Evolutionary conservation across 2,329 filamentous ascomycete species (phyloP), one percentile per base, ranked within the genome.

Genomic region (Colletotrichum sp.): DNA sequence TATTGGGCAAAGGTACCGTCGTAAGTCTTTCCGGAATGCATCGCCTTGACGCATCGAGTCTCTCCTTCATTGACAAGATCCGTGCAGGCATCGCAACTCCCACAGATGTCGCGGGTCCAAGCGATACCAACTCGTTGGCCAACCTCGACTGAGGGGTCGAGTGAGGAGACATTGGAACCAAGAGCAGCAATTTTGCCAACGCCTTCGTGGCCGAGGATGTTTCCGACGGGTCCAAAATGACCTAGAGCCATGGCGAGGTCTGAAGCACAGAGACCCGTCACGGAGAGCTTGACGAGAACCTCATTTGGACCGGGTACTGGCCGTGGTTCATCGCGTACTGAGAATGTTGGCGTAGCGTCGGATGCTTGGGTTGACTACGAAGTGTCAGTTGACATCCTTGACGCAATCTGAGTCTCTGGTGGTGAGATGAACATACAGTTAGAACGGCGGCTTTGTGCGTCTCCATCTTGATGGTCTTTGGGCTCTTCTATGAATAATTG

Each of bases 121-220:
- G 82, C 83, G 0, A 87, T 79, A 18, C 85, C 86, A 0, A 86
- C 83, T 2, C 84, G 83, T 62, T 85, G 81, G 36, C 84, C 85
- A 3, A 83, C 32, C 16, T 76, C 25, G 18, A 83, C 76, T 3
- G 77, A 71, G 2, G 78, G 74, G 58, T 82, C 81, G n/a, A 79
- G 60, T 1, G 74, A 25, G 1, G 77, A 8, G 5, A 85, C 80
- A 39, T 82, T 80, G 34, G 81, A 79, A 2, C 87, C 87, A 3
- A 88, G 75, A 28, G 77, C 80, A 6, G 80, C 83, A 18, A 88
- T 80, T 13, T 79, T 80, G 2, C 87, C 87, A 2, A 87, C 84
- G 9, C 87, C 87, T 76, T 89, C 87, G 64, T 88, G 87, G 6
- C 87, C 87, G 0, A 86, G 80, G 3, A 86, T 82, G 28, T 81